Evolutionary conservation across 179 eudicot species (phyloP).

Genomic region (Pouteria campechiana): DNA sequence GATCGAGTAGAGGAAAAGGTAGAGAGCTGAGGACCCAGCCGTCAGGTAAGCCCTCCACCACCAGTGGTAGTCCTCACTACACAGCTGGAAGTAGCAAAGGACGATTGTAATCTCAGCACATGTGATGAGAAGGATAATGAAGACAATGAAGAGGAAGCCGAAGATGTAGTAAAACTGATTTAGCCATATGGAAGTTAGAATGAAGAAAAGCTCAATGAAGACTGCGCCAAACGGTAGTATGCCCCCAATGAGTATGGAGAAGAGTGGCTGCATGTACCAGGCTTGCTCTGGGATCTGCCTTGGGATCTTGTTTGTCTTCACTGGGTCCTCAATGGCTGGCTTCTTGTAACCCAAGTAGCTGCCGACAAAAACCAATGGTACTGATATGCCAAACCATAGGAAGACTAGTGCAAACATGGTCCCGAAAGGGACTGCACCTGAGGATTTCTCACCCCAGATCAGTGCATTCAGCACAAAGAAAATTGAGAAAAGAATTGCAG

Average conservation of each 20-base stretch:
- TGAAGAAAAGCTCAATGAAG: conserved; percentile 50
- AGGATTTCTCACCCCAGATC: conserved; percentile 48
- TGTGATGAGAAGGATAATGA: conserved; percentile 29
- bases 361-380: conserved; percentile 43
- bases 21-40: conserved; percentile 41
- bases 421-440: conserved; percentile 46
- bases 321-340: conserved; percentile 38
- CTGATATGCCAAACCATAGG: conserved; percentile 47
- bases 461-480: conserved; percentile 40
- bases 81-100: conserved; percentile 49
- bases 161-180: conserved; percentile 49
- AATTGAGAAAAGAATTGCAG: conserved; percentile 23
- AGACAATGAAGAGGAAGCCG: conserved; percentile 43
- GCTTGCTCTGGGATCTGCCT: conserved; percentile 49
- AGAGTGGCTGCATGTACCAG: conserved; percentile 41
- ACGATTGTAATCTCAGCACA: conserved; percentile 43
- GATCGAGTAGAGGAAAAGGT: conserved; percentile 38
- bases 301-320: conserved; percentile 45
- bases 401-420: conserved; percentile 51
- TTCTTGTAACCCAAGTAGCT: conserved; percentile 41
- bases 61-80: conserved; percentile 51
- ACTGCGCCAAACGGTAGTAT: conserved; percentile 52
- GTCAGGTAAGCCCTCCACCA: conserved; percentile 57
- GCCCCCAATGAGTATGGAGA: conserved; percentile 39
- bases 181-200: conserved; percentile 47